Evolutionary conservation across 2,329 filamentous ascomycete genomes (phyloP).

Genomic region (Trichoderma polysporum): DNA sequence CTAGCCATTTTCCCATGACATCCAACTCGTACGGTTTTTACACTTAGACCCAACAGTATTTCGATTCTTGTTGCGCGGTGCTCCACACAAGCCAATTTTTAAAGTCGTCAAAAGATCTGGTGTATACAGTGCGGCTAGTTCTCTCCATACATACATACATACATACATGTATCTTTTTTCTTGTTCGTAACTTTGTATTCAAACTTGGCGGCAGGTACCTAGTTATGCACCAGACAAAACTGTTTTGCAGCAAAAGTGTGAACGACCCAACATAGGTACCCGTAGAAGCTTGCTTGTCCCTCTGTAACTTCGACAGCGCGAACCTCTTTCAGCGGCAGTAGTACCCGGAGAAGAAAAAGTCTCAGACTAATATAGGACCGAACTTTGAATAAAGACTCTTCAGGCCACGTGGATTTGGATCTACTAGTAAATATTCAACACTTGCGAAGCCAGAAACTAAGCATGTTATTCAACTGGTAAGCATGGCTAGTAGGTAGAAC

Average conservation of each 20-base stretch:
- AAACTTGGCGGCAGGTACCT: neutral
- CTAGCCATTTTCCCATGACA: neutral
- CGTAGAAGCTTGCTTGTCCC: neutral
- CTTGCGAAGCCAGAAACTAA: neutral
- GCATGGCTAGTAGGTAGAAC: neutral
- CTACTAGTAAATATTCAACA: neutral
- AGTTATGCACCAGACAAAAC: neutral
- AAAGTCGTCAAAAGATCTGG: neutral
- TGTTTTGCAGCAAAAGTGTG: neutral
- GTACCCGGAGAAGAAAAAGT: neutral
- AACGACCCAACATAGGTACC: neutral
- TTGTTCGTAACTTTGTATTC: neutral
- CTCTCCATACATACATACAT: too few species aligned
- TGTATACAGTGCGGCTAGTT: neutral
- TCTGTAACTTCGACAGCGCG: neutral
- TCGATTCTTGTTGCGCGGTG: neutral
- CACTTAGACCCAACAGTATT: neutral
- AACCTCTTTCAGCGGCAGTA: neutral
- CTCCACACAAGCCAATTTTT: neutral
- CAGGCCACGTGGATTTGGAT: neutral
- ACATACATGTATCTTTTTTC: neutral
- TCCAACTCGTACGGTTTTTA: neutral
- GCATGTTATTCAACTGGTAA: neutral
- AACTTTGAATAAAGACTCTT: neutral
- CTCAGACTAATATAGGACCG: neutral